Conservation (phyloP, 768 basidiomycete species). For the Tylopilus intermedius region DNA sequence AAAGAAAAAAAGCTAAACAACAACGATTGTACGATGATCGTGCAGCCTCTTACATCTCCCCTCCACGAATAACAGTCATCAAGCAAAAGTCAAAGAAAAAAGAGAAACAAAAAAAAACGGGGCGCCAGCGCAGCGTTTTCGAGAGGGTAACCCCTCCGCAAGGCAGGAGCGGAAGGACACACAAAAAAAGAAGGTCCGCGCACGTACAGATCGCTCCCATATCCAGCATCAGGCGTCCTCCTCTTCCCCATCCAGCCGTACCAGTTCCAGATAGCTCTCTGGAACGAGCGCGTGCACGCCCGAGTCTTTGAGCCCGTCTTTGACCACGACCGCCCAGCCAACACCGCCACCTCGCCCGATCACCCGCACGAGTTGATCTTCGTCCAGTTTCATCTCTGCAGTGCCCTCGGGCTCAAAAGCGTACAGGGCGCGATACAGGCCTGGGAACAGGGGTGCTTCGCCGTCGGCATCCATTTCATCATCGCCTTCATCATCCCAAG, state of each 20-base stretch:
- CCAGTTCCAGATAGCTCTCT: slow-evolving; percentile 67
- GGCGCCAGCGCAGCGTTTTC: slow-evolving; percentile 14
- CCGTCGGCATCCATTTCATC: slow-evolving; percentile 7
- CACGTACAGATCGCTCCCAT: background rate
- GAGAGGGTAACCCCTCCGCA: background rate
- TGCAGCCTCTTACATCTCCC: background rate
- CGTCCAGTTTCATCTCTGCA: slow-evolving; percentile 76
- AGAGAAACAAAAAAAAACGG: background rate
- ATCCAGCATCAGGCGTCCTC: slow-evolving; percentile 8
- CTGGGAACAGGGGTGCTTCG: slow-evolving; percentile 49
- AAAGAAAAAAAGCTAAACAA: background rate
- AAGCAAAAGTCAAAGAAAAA: background rate
- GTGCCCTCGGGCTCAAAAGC: slow-evolving; percentile 75
- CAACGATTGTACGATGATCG: background rate
- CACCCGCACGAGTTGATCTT: slow-evolving; percentile 72
- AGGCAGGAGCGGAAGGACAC: background rate
- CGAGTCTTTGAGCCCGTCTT: slow-evolving; percentile 32
- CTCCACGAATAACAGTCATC: background rate
- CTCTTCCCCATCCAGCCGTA: slow-evolving; percentile 34
- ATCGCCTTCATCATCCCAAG: slow-evolving; percentile 10
- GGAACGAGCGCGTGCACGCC: slow-evolving; percentile 67
- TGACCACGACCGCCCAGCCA: slow-evolving; percentile 74
- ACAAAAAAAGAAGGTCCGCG: background rate
- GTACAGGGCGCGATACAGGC: slow-evolving; percentile 73
- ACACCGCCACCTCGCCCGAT: slow-evolving; percentile 73